phyloP scores from a whole-genome alignment of 1,139 yeast genomes.

The Pichia sp. region DNA sequence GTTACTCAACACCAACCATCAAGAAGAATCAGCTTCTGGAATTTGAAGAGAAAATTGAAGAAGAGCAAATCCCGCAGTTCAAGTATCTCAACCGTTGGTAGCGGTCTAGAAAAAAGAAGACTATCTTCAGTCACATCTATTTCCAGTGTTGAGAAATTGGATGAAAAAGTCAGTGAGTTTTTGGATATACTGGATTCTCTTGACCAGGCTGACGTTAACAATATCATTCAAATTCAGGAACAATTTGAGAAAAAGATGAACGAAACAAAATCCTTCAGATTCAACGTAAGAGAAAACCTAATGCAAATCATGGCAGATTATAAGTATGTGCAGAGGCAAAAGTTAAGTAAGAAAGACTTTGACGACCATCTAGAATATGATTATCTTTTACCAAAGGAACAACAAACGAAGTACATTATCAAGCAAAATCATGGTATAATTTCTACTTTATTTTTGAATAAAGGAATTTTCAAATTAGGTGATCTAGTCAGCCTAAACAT shows the following conservation, averaged over 20 bases:
- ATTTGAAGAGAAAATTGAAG: slow-evolving; percentile 10
- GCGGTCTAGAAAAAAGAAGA: slow-evolving; percentile 9
- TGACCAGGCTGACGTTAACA: slow-evolving; percentile 26
- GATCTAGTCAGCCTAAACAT: slow-evolving; percentile 29
- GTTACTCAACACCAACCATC: background rate
- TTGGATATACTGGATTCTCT: slow-evolving; percentile 25
- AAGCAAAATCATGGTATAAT: slow-evolving; percentile 30
- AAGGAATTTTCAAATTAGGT: slow-evolving; percentile 30
- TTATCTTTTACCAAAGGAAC: slow-evolving; percentile 30
- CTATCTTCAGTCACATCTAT: background rate
- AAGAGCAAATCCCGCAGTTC: slow-evolving; percentile 11
- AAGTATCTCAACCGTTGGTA: slow-evolving; percentile 19
- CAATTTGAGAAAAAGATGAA: slow-evolving; percentile 28
- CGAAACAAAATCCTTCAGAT: slow-evolving; percentile 12
- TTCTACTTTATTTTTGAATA: slow-evolving; percentile 27
- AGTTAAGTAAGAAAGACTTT: slow-evolving; percentile 15
- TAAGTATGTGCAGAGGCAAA: slow-evolving; percentile 24
- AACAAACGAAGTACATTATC: slow-evolving; percentile 31
- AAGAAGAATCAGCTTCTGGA: slow-evolving; percentile 21
- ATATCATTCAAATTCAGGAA: slow-evolving; percentile 30
- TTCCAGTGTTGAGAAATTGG: slow-evolving; percentile 19
- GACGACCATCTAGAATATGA: slow-evolving; percentile 26
- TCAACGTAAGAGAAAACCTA: slow-evolving; percentile 29
- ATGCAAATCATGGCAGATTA: slow-evolving; percentile 30
- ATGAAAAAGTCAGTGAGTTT: slow-evolving; percentile 24